A percentile compares a stretch with the other conserved stretches of the same genome.
These are phyloP conservation scores for Fusarium sp. DNA, from an alignment of 2,329 filamentous ascomycete species.

Conservation along the genomic window DNA sequence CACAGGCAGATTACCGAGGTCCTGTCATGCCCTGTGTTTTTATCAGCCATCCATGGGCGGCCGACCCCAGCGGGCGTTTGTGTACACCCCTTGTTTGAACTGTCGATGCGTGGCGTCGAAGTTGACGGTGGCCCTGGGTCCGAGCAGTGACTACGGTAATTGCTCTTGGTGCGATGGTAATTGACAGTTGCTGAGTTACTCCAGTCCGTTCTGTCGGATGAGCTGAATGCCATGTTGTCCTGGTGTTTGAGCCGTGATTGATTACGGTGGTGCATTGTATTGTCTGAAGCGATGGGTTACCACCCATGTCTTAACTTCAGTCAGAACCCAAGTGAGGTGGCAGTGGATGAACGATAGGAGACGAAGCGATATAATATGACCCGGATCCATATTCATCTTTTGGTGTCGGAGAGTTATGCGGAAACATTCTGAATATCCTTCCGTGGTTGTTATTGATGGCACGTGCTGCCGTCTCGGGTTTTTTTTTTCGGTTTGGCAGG, in stretches of 20 bases:
- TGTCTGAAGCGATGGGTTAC: too few species aligned
- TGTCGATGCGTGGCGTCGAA: conserved; percentile 13
- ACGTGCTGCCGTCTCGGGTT: conserved; percentile 10
- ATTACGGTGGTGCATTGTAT: too few species aligned
- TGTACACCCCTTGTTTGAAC: conserved; percentile 8
- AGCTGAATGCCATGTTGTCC: too few species aligned
- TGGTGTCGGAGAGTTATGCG: neutral
- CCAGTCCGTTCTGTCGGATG: too few species aligned
- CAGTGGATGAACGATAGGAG: neutral
- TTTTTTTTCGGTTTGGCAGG: conserved; percentile 3
- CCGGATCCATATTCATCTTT: neutral
- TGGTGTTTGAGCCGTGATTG: too few species aligned
- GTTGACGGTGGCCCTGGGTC: conserved; percentile 22
- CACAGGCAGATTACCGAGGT: conserved; percentile 34
- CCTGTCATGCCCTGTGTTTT: conserved; percentile 20
- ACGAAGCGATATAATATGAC: neutral
- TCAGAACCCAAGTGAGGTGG: too few species aligned
- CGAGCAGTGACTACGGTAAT: conserved; percentile 10
- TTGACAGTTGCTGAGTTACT: neutral
- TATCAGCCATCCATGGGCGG: conserved; percentile 28
- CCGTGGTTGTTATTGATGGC: neutral
- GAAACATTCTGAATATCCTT: neutral
- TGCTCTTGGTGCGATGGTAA: neutral
- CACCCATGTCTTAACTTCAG: too few species aligned
- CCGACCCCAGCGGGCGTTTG: conserved; percentile 34